These are phyloP conservation scores for Fusarium zealandicum DNA, from an alignment of 2,329 filamentous ascomycete genomes.

Conservation along the genomic window DNA sequence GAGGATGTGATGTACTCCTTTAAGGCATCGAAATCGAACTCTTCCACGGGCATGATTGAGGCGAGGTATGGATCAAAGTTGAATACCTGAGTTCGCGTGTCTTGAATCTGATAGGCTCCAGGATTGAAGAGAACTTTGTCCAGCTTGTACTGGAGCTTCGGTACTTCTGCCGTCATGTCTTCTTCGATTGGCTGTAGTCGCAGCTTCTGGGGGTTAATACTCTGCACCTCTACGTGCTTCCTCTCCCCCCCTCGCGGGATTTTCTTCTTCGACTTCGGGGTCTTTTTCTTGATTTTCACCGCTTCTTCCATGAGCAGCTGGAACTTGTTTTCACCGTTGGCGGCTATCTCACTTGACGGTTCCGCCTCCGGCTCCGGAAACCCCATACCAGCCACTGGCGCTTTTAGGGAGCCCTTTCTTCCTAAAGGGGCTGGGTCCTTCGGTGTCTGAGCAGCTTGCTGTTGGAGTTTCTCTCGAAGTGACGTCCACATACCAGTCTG, in stretches of 20 bases:
- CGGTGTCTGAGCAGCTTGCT: background rate
- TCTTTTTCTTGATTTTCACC: background rate
- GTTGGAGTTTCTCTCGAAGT: slow-evolving; percentile 40
- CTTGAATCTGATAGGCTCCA: slow-evolving; percentile 90
- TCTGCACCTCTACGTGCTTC: slow-evolving; percentile 45
- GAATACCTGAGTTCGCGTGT: slow-evolving; percentile 84
- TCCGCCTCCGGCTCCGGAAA: too few species aligned
- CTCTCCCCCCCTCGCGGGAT: too few species aligned
- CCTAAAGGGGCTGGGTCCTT: background rate
- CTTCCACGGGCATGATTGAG: slow-evolving; percentile 87
- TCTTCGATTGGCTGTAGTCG: slow-evolving; percentile 44
- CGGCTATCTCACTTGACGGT: too few species aligned
- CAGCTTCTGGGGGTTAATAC: slow-evolving; percentile 39
- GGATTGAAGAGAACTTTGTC: slow-evolving; percentile 95
- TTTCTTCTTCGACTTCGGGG: background rate
- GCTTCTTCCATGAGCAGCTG: background rate
- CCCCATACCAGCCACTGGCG: background rate
- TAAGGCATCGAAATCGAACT: slow-evolving; percentile 91
- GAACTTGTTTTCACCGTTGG: background rate
- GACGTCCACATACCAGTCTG: slow-evolving; percentile 41
- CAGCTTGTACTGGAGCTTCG: slow-evolving; percentile 74
- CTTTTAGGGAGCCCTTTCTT: background rate
- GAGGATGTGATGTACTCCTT: slow-evolving; percentile 92
- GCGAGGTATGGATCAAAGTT: slow-evolving; percentile 97
- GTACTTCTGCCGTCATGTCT: slow-evolving; percentile 52